Conservation (phyloP, 768 basidiomycete species). For the Phylloporus sp. region DNA sequence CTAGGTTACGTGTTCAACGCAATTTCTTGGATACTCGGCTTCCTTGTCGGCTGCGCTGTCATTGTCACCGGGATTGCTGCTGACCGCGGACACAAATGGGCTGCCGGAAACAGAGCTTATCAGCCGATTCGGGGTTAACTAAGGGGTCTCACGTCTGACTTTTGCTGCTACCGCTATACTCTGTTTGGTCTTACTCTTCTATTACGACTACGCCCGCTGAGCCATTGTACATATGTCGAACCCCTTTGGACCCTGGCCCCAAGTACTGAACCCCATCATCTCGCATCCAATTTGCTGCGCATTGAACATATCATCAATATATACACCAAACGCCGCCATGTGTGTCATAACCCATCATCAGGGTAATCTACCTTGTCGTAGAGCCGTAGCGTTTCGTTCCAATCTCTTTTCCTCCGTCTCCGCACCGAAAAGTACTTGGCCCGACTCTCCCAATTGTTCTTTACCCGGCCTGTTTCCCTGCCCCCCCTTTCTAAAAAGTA, state of each 20-base stretch:
- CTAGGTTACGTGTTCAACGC: conserved; percentile 55
- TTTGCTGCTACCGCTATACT: not conserved
- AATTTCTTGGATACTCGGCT: conserved; percentile 56
- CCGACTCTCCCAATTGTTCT: conserved; percentile 62
- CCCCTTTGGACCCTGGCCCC: not conserved
- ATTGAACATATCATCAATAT: not conserved
- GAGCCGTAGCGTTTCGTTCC: conserved; percentile 81
- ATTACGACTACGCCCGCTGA: not conserved
- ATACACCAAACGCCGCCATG: not conserved
- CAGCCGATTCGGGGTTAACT: conserved; percentile 25
- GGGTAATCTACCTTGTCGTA: conserved; percentile 86
- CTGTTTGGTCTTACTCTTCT: not conserved
- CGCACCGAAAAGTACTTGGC: conserved; percentile 77
- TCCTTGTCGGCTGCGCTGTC: conserved; percentile 51
- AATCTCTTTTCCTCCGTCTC: conserved; percentile 78
- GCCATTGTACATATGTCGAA: not conserved
- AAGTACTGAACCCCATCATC: not conserved
- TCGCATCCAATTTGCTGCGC: not conserved
- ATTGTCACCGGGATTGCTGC: conserved; percentile 58
- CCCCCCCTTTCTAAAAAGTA: conserved; percentile 59
- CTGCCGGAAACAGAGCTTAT: conserved; percentile 73
- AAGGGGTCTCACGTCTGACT: not conserved
- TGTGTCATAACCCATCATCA: conserved; percentile 36
- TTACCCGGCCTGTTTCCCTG: conserved; percentile 67
- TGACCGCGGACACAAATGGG: conserved; percentile 55